phyloP scores from a whole-genome alignment of 768 basidiomycete genomes.

The Sarcomyxa edulis region DNA sequence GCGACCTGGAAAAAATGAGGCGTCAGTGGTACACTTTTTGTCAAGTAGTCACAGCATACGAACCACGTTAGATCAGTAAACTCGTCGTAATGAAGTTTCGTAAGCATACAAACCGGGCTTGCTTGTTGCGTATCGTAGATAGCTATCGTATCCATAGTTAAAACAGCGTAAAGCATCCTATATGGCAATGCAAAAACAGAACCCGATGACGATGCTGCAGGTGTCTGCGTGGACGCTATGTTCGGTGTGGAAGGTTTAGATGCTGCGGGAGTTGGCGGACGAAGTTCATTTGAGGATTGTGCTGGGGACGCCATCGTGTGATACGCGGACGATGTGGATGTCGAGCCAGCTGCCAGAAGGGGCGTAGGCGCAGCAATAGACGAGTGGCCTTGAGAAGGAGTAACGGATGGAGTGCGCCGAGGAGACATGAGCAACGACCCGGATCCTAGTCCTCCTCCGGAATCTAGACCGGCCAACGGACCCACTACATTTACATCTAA shows the following conservation, averaged over 20 bases:
- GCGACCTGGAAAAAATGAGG: constrained; percentile 58
- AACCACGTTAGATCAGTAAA: constrained; percentile 97
- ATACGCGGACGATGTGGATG: constrained; percentile 15
- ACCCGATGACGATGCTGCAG: constrained; percentile 27
- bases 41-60: constrained; percentile 19
- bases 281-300: constrained; percentile 44
- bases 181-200: constrained; percentile 89
- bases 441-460: not conserved
- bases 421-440: constrained; percentile 19
- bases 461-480: constrained; percentile 16
- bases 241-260: constrained; percentile 51
- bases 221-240: constrained; percentile 16
- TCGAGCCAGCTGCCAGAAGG: constrained; percentile 24
- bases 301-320: constrained; percentile 43
- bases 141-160: constrained; percentile 92
- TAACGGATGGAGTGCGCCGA: constrained; percentile 24
- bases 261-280: constrained; percentile 58
- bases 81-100: constrained; percentile 94
- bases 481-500: constrained; percentile 60
- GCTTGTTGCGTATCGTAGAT: constrained; percentile 98
- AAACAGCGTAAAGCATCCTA: constrained; percentile 91
- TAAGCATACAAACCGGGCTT: constrained; percentile 84
- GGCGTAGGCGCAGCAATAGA: constrained; percentile 47
- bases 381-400: constrained; percentile 14
- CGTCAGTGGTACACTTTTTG: not conserved